Base-by-base conservation (phyloP, 129 eudicot species). In the Pittosporum tobira region DNA sequence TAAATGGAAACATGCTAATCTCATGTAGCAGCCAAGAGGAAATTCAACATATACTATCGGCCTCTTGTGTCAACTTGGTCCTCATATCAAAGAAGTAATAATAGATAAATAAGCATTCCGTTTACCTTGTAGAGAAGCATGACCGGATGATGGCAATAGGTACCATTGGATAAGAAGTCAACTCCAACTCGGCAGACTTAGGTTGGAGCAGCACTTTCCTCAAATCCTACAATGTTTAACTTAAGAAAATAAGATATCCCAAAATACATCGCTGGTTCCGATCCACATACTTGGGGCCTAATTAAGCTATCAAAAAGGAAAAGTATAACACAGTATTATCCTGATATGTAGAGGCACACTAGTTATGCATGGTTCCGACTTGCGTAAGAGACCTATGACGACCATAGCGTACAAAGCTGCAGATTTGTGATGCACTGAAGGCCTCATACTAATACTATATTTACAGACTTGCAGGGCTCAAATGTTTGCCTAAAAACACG, bases 71-170 rank as follows among this genome's bases (percentile, higher is more conserved):
- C 40, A 34, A 5, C 40, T 34, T 34, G 40, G 40, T 34, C 40
- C 40, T 34, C 40, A n/a, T n/a, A n/a, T n/a, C n/a, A n/a, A n/a
- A n/a, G n/a, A n/a, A n/a, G n/a, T n/a, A n/a, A n/a, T n/a, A n/a
- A n/a, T n/a, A n/a, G n/a, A n/a, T n/a, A n/a, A n/a, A n/a, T n/a
- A n/a, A n/a, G n/a, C n/a, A n/a, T n/a, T n/a, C n/a, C n/a, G n/a
- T 43, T 57, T 77, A 90, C 97, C 97, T 78, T 31, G 94, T 85
- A 12, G 97, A 82, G 82, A 85, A 90, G 72, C 97, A 90, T 58
- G 97, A 90, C 8, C 51, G 76, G 37, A 80, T 76, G 59, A 67
- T 58, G 20, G 55, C 97, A 63, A 90, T 85, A 20, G 97, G 84
- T 53, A 73, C 59, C 95, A 85, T 80, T 54, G 95, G 97, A 77